Conservation (phyloP, 176 grass and related monocot species). For the Oropetium thomaeum region DNA sequence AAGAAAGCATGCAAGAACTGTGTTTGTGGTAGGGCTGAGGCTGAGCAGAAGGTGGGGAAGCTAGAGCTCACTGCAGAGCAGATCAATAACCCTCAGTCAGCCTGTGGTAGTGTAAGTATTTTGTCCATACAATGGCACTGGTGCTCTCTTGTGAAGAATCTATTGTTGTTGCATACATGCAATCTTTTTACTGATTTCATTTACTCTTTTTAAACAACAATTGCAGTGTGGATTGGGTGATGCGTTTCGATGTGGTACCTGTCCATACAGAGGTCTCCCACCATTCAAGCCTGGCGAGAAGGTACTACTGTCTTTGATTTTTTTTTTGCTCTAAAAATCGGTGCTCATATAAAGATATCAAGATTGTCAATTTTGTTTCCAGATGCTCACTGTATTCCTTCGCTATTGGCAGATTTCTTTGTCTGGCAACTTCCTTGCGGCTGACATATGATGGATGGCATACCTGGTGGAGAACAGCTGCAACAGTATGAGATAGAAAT, state of each 20-base stretch:
- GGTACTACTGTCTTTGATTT: constrained; percentile 43
- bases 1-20: constrained; percentile 99
- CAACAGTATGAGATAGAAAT: neutral
- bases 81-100: constrained; percentile 77
- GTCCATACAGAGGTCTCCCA: constrained; percentile 82
- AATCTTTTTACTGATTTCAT: neutral
- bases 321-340: neutral
- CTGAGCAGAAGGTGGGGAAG: constrained; percentile 83
- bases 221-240: constrained; percentile 92
- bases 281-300: constrained; percentile 89
- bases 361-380: neutral
- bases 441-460: constrained; percentile 62
- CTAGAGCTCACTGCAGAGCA: constrained; percentile 73
- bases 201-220: neutral
- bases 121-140: neutral
- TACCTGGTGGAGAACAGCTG: neutral
- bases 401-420: constrained; percentile 45
- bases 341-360: neutral
- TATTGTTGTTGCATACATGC: neutral
- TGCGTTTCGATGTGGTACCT: constrained; percentile 82
- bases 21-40: constrained; percentile 84
- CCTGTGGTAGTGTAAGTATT: constrained; percentile 80
- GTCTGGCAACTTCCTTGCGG: constrained; percentile 55
- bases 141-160: neutral
- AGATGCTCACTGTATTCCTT: neutral